Base-by-base conservation (phyloP, 2,329 filamentous ascomycete species). In the Curvularia sp. region DNA sequence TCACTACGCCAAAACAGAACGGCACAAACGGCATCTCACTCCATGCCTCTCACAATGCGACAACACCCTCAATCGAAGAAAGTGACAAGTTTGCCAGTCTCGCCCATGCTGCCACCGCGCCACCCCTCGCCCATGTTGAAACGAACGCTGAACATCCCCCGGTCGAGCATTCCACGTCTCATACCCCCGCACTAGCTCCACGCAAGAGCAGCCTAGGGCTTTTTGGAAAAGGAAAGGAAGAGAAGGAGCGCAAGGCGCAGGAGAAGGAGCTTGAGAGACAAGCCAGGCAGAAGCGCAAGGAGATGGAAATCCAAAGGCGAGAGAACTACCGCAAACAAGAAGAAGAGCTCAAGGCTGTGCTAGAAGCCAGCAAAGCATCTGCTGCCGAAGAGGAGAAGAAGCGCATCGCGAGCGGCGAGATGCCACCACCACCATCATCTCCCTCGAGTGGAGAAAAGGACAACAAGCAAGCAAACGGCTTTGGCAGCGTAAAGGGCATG, bases 31-130 rank as follows among this genome's bases (percentile, higher is more conserved):
- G 69, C 34, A 46, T 65, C n/a, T 53, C 69, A 21, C 74, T 74
- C 47, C 66, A 77, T 36, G 49, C 63, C 57, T 72, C 65, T 63
- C 68, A 68, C 74, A 69, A 57, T n/a, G 59, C 80, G 70, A 64
- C 72, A 7, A 80, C 79, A 13, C 78, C 75, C 47, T 76, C 69
- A 47, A 71, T 63, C 64, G 83, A 77, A 76, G 79, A 73, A 68
- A 80, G 66, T 70, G 83, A 77, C 57, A 78, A 74, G 49, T 84
- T 89, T 69, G 80, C 82, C 10, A 84, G 80, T 25, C 80, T 94
- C 7, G 86, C 88, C 21, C 89, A 92, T 68, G 86, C 87, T 8
- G 81, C 83, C 21, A 91, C 90, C 1, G 87, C 88, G 1, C 89
- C 74, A 56, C 72, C 73, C 39, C 63, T 78, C n/a, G 74, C 77